Conservation (phyloP, 345 rosid species). For the Xanthoceras sorbifolium region DNA sequence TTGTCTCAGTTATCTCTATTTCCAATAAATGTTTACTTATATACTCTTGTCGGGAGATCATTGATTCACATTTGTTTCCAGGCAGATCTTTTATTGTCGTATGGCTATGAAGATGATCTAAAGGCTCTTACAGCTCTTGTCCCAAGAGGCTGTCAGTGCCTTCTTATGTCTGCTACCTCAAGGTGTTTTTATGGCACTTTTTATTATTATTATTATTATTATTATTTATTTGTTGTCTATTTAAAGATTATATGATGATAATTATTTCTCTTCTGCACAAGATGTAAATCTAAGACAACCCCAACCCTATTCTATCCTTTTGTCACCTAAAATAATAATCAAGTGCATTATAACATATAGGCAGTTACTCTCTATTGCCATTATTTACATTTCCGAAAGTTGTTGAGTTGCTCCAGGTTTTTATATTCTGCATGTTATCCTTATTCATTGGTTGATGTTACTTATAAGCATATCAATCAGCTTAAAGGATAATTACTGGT, state of each 20-base stretch:
- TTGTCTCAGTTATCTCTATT: not conserved
- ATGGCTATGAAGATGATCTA: slow-evolving; percentile 91
- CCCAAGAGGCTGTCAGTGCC: slow-evolving; percentile 88
- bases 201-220: not conserved
- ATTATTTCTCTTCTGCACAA: not conserved
- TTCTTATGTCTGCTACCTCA: slow-evolving; percentile 96
- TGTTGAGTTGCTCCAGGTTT: not conserved
- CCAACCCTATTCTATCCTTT: not conserved
- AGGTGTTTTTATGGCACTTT: slow-evolving; percentile 43
- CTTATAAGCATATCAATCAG: not conserved
- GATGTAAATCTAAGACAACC: not conserved
- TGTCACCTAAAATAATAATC: not conserved
- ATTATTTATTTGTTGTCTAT: not conserved
- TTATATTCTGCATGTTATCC: not conserved
- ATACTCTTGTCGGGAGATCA: slow-evolving; percentile 8
- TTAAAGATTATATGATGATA: not conserved
- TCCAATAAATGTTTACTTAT: not conserved
- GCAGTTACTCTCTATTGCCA: not conserved
- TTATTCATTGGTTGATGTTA: not conserved
- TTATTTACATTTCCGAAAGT: not conserved
- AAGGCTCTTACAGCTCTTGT: slow-evolving; percentile 68
- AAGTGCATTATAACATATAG: not conserved
- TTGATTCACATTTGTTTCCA: slow-evolving; percentile 45
- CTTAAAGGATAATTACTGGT: not conserved
- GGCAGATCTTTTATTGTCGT: slow-evolving; percentile 95